Conservation (phyloP, 768 basidiomycete species). For the Mrakia hoshinonis region DNA sequence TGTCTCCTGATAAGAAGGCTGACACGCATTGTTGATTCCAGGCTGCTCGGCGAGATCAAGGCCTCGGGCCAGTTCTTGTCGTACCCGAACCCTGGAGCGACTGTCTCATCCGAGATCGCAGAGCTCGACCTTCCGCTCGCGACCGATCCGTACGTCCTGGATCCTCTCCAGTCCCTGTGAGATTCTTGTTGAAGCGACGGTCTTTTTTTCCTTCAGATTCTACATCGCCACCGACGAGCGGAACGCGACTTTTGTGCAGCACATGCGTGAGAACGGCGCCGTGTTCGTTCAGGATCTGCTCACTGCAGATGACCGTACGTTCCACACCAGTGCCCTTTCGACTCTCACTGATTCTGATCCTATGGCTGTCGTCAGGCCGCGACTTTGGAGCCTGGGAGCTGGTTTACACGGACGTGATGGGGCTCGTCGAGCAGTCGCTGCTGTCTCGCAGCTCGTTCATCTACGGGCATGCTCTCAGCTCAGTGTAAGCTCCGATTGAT, state of each 20-base stretch:
- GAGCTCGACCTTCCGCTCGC: not conserved
- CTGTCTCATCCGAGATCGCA: conserved; percentile 11
- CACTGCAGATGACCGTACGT: conserved; percentile 42
- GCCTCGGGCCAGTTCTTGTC: not conserved
- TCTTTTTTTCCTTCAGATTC: conserved; percentile 22
- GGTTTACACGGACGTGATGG: conserved; percentile 29
- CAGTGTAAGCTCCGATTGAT: not conserved
- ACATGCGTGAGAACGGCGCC: conserved; percentile 42
- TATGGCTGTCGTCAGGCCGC: conserved; percentile 15
- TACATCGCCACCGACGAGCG: conserved; percentile 45
- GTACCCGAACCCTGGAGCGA: conserved; percentile 24
- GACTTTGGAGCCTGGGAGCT: conserved; percentile 44
- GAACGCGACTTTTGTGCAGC: conserved; percentile 37
- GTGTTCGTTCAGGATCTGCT: conserved; percentile 45
- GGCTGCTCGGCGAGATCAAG: conserved; percentile 20
- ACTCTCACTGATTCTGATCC: too few species aligned
- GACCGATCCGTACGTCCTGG: conserved; percentile 17
- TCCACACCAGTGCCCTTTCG: too few species aligned
- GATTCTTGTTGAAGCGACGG: not conserved
- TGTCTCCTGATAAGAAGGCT: too few species aligned
- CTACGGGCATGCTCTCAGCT: not conserved
- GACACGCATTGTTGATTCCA: too few species aligned
- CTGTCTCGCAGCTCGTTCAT: conserved; percentile 35
- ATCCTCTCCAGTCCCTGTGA: not conserved
- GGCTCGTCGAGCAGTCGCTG: conserved; percentile 41